Percentiles rank a stretch among this genome's conserved stretches.
phyloP scores from a whole-genome alignment of 495 filamentous ascomycete genomes.

The Glonium stellatum region DNA sequence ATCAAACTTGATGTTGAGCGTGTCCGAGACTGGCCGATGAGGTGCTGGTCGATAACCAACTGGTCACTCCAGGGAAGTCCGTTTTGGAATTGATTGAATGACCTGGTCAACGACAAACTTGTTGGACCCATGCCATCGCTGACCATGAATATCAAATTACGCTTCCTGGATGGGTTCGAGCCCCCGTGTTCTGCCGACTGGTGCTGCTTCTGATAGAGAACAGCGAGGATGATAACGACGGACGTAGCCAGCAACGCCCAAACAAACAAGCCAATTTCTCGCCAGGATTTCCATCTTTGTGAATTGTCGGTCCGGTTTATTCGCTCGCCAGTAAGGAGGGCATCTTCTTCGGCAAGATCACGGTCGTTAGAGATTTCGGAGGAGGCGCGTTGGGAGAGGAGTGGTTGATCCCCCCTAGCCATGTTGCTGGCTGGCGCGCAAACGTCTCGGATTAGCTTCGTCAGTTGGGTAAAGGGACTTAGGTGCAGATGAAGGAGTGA shows the following conservation, averaged over 20 bases:
- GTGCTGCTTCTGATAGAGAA: constrained; percentile 61
- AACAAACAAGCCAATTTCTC: constrained; percentile 65
- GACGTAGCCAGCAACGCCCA: constrained; percentile 90
- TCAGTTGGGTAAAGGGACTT: neutral
- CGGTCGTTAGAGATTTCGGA: constrained; percentile 36
- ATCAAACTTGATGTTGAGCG: constrained; percentile 73
- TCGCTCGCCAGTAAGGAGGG: constrained; percentile 54
- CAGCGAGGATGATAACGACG: constrained; percentile 65
- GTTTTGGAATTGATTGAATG: constrained; percentile 66
- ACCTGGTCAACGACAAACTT: constrained; percentile 74
- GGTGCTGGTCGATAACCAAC: constrained; percentile 72
- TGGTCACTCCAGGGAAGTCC: constrained; percentile 62
- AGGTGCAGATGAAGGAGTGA: neutral
- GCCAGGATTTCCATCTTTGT: constrained; percentile 50
- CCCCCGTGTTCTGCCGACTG: constrained; percentile 36
- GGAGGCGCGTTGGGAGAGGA: constrained; percentile 35
- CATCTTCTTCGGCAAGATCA: constrained; percentile 51
- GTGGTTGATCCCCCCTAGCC: constrained; percentile 39
- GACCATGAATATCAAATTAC: constrained; percentile 97
- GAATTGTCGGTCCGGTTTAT: constrained; percentile 33
- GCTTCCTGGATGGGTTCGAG: constrained; percentile 61
- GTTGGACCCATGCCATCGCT: constrained; percentile 97
- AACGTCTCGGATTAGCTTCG: neutral
- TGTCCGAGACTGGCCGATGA: constrained; percentile 84
- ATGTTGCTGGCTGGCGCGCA: constrained; percentile 11